A percentile compares a stretch with the other conserved stretches of the same genome.
Conservation (phyloP, 257 asterid genomes). For the Nicotiana attenuata region DNA sequence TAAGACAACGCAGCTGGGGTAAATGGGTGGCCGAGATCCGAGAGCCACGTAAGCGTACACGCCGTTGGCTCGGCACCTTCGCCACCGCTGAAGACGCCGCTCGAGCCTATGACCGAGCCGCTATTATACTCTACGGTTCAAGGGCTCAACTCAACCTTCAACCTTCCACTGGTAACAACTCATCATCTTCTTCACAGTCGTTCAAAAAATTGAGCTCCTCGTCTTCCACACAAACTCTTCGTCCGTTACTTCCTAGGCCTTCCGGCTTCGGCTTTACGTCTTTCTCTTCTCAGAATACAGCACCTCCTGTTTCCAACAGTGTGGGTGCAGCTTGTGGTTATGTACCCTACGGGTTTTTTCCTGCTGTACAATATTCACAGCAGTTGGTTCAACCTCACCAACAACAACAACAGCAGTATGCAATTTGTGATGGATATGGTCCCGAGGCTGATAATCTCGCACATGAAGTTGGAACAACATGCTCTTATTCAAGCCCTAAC, state of each 20-base stretch:
- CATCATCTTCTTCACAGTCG: constrained; percentile 27
- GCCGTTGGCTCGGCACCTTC: constrained; percentile 92
- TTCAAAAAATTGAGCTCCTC: constrained; percentile 31
- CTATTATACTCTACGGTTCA: constrained; percentile 62
- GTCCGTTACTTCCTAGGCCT: constrained; percentile 80
- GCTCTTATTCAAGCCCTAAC: constrained; percentile 46
- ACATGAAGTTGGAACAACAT: background rate
- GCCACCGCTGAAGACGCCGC: constrained; percentile 97
- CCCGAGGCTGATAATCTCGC: background rate
- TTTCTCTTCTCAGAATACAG: constrained; percentile 20
- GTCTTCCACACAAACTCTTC: constrained; percentile 53
- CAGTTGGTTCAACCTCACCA: constrained; percentile 16
- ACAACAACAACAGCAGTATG: constrained; percentile 12
- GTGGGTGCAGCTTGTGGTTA: constrained; percentile 1
- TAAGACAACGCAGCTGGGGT: constrained; percentile 96
- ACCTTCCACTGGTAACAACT: constrained; percentile 22
- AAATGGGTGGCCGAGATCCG: constrained; percentile 99
- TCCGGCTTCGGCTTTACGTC: constrained; percentile 42
- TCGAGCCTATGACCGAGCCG: constrained; percentile 97
- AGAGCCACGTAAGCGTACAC: constrained; percentile 62
- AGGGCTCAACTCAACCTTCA: constrained; percentile 80
- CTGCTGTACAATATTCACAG: constrained; percentile 35
- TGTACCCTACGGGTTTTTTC: constrained; percentile 46
- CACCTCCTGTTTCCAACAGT: background rate
- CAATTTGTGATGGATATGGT: constrained; percentile 4